phyloP scores from a whole-genome alignment of 1,284 basidiomycete genomes.

The Leccinum subfulvum region DNA sequence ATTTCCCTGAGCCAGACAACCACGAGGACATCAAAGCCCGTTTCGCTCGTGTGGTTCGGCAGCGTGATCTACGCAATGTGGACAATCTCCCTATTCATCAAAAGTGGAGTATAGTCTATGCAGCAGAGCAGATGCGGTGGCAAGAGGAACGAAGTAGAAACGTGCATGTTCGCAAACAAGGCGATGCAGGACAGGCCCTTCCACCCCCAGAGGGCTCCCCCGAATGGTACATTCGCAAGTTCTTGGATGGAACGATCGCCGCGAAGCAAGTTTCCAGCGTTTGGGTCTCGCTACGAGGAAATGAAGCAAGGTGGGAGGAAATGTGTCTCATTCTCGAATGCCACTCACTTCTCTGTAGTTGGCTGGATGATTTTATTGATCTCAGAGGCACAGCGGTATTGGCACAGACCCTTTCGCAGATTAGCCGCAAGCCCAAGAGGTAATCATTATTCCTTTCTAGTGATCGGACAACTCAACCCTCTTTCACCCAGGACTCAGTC shows the following conservation, averaged over 20 bases:
- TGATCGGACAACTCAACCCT: conserved; percentile 4
- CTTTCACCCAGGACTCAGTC: conserved; percentile 49
- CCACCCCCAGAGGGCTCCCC: conserved; percentile 65
- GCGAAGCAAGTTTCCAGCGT: conserved; percentile 78
- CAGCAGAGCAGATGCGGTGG: conserved; percentile 80
- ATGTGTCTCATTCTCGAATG: conserved; percentile 1
- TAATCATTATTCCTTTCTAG: conserved; percentile 28
- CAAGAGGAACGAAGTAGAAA: conserved; percentile 64
- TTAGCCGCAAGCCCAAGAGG: conserved; percentile 72
- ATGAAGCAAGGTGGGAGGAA: conserved; percentile 67
- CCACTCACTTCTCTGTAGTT: conserved; percentile 46
- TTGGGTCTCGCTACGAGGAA: conserved; percentile 79
- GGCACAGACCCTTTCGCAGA: conserved; percentile 74
- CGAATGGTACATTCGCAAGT: conserved; percentile 88
- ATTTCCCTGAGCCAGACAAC: conserved; percentile 69
- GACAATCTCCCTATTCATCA: conserved; percentile 72
- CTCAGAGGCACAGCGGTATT: conserved; percentile 85
- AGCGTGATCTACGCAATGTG: conserved; percentile 62
- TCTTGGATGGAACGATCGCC: conserved; percentile 84
- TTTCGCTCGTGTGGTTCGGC: conserved; percentile 73
- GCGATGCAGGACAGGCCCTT: conserved; percentile 51
- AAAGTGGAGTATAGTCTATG: conserved; percentile 92
- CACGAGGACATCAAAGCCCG: conserved; percentile 75
- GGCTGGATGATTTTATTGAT: conserved; percentile 78
- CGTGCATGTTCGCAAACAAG: conserved; percentile 59